Conservation (phyloP, 106 monocot species). For the Dendrobium huoshanense region DNA sequence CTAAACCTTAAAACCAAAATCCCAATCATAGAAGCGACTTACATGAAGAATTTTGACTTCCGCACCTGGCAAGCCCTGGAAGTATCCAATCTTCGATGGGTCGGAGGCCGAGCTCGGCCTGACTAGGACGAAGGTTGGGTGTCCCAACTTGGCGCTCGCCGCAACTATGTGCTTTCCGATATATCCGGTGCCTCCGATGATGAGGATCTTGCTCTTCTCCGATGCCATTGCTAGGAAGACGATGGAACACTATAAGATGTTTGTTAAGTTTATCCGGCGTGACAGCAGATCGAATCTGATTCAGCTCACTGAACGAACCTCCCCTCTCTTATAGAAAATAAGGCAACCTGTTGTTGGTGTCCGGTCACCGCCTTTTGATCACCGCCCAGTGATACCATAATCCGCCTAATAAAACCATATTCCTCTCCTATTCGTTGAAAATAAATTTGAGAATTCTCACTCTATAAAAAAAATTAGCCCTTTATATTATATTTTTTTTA, state of each 20-base stretch:
- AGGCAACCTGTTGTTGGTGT: neutral
- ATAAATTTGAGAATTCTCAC: too few species aligned
- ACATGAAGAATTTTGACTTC: constrained; percentile 32
- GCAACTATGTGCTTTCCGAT: constrained; percentile 35
- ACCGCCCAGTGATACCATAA: neutral
- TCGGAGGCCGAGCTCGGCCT: constrained; percentile 11
- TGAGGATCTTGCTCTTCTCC: constrained; percentile 19
- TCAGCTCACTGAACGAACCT: neutral
- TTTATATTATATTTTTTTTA: too few species aligned
- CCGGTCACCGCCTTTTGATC: neutral
- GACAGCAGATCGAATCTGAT: too few species aligned
- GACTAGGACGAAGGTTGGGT: constrained; percentile 32
- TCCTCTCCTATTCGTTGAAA: too few species aligned
- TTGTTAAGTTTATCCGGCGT: too few species aligned
- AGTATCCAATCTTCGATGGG: constrained; percentile 17
- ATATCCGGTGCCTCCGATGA: constrained; percentile 39
- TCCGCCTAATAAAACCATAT: too few species aligned
- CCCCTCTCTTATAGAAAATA: neutral
- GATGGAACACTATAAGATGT: neutral
- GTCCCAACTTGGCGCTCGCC: constrained; percentile 20
- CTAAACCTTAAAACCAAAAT: too few species aligned
- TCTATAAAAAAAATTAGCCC: too few species aligned
- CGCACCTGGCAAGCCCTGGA: constrained; percentile 12
- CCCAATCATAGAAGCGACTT: neutral
- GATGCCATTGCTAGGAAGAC: constrained; percentile 8